Evolutionary conservation across 78 protist species (phyloP).

Genomic region (Dictyostelium intermedium): DNA sequence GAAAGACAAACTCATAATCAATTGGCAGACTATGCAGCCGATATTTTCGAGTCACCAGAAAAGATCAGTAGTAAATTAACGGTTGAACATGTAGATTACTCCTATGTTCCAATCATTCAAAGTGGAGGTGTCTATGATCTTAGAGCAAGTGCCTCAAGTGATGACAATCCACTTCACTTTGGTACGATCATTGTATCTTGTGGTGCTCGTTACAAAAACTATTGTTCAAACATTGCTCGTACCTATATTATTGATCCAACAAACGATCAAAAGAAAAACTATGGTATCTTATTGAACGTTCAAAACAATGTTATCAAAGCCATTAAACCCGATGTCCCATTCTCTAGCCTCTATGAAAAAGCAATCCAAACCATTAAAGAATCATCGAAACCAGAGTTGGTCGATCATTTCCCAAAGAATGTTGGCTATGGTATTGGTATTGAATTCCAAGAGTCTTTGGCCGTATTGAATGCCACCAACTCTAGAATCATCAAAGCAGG

Average conservation of each 20-base stretch:
- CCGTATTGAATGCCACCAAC: constrained; percentile 39
- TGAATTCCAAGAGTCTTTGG: constrained; percentile 72
- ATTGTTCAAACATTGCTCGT: constrained; percentile 89
- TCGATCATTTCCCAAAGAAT: constrained; percentile 31
- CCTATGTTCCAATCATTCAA: constrained; percentile 89
- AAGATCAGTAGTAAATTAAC: constrained; percentile 37
- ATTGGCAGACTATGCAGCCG: constrained; percentile 22
- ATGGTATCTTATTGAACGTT: constrained; percentile 19
- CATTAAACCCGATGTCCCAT: constrained; percentile 1
- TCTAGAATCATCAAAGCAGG: constrained; percentile 50
- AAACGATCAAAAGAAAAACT: constrained; percentile 62
- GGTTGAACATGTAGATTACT: constrained; percentile 59
- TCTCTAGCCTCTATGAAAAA: constrained; percentile 43
- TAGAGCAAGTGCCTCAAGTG: constrained; percentile 34
- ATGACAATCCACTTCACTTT: constrained; percentile 50
- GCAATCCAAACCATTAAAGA: constrained; percentile 37
- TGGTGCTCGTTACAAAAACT: constrained; percentile 86
- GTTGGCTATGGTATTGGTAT: constrained; percentile 88
- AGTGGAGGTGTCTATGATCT: constrained; percentile 86
- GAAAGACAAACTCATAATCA: constrained; percentile 46
- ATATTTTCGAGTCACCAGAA: constrained; percentile 48
- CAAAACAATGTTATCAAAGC: constrained; percentile 42
- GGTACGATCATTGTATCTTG: constrained; percentile 82
- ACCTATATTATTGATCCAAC: constrained; percentile 90
- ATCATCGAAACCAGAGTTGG: constrained; percentile 30